These are phyloP conservation scores for Venturia aucupariae DNA, from an alignment of 2,329 filamentous ascomycete species.

Conservation along the genomic window DNA sequence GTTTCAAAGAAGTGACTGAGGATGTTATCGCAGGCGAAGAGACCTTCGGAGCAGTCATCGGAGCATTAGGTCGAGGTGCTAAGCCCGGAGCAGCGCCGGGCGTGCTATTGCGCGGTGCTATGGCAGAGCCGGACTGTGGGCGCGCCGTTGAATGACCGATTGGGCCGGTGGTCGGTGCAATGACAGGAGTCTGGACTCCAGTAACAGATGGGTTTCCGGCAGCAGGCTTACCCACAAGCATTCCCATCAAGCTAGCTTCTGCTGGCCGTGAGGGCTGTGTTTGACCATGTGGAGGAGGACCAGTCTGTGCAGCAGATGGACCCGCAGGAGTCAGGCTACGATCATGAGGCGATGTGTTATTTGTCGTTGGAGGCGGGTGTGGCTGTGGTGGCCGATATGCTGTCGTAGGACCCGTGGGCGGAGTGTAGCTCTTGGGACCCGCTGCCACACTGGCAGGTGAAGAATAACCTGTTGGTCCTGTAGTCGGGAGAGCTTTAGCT, in stretches of 20 bases:
- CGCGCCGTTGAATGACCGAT: background rate
- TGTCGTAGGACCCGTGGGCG: background rate
- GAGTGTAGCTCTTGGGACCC: background rate
- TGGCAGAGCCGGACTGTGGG: background rate
- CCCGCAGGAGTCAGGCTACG: conserved; percentile 1
- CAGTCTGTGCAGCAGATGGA: background rate
- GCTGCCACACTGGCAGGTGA: background rate
- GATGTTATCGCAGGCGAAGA: background rate
- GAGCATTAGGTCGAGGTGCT: background rate
- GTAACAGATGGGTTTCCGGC: background rate
- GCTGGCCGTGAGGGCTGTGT: conserved; percentile 1
- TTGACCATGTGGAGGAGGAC: background rate
- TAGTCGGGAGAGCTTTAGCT: background rate
- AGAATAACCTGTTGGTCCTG: background rate
- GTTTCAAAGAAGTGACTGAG: background rate
- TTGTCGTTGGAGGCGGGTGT: background rate
- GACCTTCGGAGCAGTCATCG: background rate
- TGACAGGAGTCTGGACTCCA: background rate
- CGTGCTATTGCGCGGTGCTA: background rate
- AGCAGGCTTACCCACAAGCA: conserved; percentile 6
- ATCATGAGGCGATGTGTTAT: background rate
- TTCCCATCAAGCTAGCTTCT: conserved; percentile 8
- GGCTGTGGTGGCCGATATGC: background rate
- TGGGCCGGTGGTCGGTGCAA: background rate
- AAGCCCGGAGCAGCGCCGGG: background rate